These are phyloP conservation scores for Smithsoniella earleae DNA, from an alignment of 163 green algal species.

Conservation along the genomic window DNA sequence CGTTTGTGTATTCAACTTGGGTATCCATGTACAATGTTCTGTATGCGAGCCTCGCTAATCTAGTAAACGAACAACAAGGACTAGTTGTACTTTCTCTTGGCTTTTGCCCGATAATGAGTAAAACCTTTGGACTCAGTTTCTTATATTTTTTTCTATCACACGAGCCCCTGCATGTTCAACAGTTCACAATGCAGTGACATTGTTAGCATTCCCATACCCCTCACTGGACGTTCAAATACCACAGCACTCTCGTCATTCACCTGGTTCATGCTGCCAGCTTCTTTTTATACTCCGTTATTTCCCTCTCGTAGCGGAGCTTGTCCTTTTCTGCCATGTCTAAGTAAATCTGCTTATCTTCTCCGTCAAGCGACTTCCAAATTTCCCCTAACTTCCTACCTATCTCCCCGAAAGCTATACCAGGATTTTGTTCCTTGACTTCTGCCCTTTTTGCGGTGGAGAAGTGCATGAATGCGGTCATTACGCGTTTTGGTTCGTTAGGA, in stretches of 20 bases:
- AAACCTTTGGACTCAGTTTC: too few species aligned
- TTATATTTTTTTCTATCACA: too few species aligned
- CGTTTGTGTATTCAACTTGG: too few species aligned
- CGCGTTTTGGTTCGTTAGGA: slow-evolving; percentile 6
- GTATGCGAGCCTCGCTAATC: too few species aligned
- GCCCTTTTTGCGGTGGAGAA: slow-evolving; percentile 13
- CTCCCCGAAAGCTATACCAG: slow-evolving; percentile 22
- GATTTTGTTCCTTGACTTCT: slow-evolving; percentile 23
- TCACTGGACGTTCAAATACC: too few species aligned
- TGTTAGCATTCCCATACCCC: too few species aligned
- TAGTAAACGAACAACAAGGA: too few species aligned
- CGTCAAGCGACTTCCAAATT: slow-evolving; percentile 16
- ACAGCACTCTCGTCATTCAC: too few species aligned
- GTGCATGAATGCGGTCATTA: slow-evolving; percentile 7
- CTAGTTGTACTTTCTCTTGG: too few species aligned
- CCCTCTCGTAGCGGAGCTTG: slow-evolving; percentile 10
- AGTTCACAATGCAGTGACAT: slow-evolving; percentile 10
- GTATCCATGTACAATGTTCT: too few species aligned
- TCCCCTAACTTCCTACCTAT: slow-evolving; percentile 20
- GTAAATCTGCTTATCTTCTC: neutral
- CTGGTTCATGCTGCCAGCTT: neutral
- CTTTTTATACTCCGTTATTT: neutral
- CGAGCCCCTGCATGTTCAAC: too few species aligned
- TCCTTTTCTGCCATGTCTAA: neutral
- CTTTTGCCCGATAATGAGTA: too few species aligned